Base-by-base conservation (phyloP, 179 eudicot genomes). In the Corrigiola litoralis region DNA sequence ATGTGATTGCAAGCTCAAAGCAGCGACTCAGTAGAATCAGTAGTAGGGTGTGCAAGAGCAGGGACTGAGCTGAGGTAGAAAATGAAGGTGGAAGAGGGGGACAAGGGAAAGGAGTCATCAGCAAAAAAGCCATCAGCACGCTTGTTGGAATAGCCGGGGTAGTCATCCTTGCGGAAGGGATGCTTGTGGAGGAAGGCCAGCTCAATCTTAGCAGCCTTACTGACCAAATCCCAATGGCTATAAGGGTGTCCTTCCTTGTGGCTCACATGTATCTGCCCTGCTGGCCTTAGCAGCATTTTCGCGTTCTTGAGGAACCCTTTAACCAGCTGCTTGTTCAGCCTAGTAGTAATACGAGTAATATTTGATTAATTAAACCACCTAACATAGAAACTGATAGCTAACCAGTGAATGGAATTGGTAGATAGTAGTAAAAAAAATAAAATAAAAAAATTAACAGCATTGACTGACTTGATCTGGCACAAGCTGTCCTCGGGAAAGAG, bases 111-210 rank as follows among this genome's bases (percentile, higher is more conserved):
- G 16, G 83, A 48, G 31, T 63, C 59, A 67, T 80, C 76, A 0
- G 83, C 64, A 23, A 32, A 42, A 48, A 28, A 60, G 24, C 83
- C 83, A 46, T 73, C 70, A 67, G 77, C 78, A 63, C 78, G 74
- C 79, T 79, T 81, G 76, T 76, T 79, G 56, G 44, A 61, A 51
- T 81, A 81, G 16, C 85, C 82, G 33, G 85, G 82, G 69, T 78
- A 81, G 33, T 72, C 78, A 4, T 44, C 34, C 59, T 67, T 70
- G 34, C 40, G 20, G 28, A 81, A 81, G 32, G 78, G 76, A 33
- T 67, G 63, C 38, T 51, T 65, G 45, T 63, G 76, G 17, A 51
- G 68, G 37, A 81, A 65, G 27, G 29, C 61, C 18, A 79, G 68
- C n/a, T 75, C 78, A 25, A 70, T 29, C 33, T 73, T 75, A 17